Base-by-base conservation (phyloP, 1,284 basidiomycete species). In the Neotropicomus parvogracilis region DNA sequence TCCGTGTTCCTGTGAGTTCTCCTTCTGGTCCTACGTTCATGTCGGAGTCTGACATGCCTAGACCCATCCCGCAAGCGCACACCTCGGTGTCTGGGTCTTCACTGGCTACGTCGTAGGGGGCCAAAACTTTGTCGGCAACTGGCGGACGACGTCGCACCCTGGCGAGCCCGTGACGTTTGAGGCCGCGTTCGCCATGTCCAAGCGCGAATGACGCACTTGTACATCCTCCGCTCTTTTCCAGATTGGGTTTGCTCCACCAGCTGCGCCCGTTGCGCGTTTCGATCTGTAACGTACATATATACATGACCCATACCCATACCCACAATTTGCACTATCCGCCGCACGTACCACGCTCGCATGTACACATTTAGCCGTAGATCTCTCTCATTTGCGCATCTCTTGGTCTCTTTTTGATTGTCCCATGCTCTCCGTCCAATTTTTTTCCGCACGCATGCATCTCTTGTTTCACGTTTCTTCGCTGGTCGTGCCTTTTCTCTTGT, bases 101-200 rank as follows among this genome's bases (percentile, higher is more conserved):
- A 83, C 80, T 29, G 85, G 85, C 3, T 88, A 87, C 59, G 53
- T 88, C 37, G 73, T 82, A 12, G 83, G 79, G 0, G 76, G 75
- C 12, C 68, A 75, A 53, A 84, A 77, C 49, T 77, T 88, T 54
- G 81, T 85, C 12, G 86, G 85, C 8, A 81, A 78, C 46, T 88
- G 85, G 85, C 72, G 85, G 17, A 64, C 65, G 28, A 54, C 58
- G 7, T 40, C 55, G 5, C 75, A 78, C 41, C 68, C 71, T 2
- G 58, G 65, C 7, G 56, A 64, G 33, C 74, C 73, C 20, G 62
- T 66, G 4, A 75, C 69, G 34, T 76, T 77, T 65, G 84, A 85
- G 60, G 75, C 79, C 32, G 73, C 81, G 14, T 83, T 85, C 57
- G 67, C 70, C 34, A 72, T 79, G 73, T 73, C 73, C 26, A 65